Evolutionary conservation across 352 stramenopile genomes (phyloP), one percentile per base, ranked within the genome.

Genomic region (Globisporangium canariense): DNA sequence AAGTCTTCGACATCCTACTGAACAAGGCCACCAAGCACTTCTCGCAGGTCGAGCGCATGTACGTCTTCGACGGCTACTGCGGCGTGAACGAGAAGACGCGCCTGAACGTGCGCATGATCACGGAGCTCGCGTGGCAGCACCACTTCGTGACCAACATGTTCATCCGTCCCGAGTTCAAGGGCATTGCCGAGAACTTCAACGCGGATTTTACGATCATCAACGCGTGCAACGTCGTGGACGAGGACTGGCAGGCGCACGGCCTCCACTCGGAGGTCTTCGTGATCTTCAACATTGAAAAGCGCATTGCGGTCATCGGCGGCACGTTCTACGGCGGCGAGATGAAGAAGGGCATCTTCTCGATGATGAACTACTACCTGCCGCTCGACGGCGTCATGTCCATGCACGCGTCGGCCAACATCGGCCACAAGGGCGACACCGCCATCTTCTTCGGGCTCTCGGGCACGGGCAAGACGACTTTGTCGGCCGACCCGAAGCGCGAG

Each of bases 361-460:
- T 99, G 76, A 99, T 99, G 96, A 99, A 99, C 81, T 99, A 99
- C 81, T 98, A 88, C 89, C 78, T 99, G 36, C 97, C 97, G 34
- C 84, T 98, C 52, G 75, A 97, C 52, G 91, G 92, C 64, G 94
- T 98, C 73, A 96, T 99, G 78, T 79, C 97, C 59, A 99, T 99
- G 97, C 97, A 99, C 86, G 99, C 96, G 74, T 98, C 92, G 53
- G 96, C 97, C 53, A 99, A 99, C 88, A 98, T 98, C 73, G 96
- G 96, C 60, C 97, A 98, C 79, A 82, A 94, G 52, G 96, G 95
- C 30, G 96, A 99, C 81, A 98, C 96, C 11, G 96, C 96, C 11
- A 76, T 99, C 16, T 99, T 99, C 83, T 99, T 99, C 76, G 97
- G 97, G 8, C 83, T 99, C 7, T 97, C 79, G 8, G 84, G 84